phyloP scores from a whole-genome alignment of 2,329 filamentous ascomycete genomes.

The Pseudogymnoascus destructans region DNA sequence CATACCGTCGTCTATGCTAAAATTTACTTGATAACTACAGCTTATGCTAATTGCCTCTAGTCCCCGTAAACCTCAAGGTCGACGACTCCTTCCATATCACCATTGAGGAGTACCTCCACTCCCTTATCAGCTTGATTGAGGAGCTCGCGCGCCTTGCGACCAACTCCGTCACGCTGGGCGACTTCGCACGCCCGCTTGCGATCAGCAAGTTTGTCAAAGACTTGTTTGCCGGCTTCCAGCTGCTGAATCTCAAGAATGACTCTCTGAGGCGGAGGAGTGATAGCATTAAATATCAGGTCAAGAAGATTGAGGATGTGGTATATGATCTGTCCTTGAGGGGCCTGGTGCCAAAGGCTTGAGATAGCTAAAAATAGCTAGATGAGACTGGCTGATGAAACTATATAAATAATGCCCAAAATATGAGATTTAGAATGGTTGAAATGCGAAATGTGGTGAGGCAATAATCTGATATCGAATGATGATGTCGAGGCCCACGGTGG shows the following conservation, averaged over 20 bases:
- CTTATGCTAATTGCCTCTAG: constrained; percentile 31
- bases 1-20: background rate
- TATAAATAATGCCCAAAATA: background rate
- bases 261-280: constrained; percentile 76
- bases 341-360: constrained; percentile 41
- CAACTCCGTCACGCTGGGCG: constrained; percentile 85
- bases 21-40: background rate
- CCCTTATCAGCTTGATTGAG: constrained; percentile 75
- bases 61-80: constrained; percentile 84
- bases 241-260: constrained; percentile 96
- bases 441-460: background rate
- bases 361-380: background rate
- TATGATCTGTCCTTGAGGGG: constrained; percentile 88
- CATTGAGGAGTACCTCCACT: constrained; percentile 91
- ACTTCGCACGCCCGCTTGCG: constrained; percentile 71
- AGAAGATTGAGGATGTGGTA: constrained; percentile 95
- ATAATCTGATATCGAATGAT: constrained; percentile 4
- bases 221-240: constrained; percentile 87
- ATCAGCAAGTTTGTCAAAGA: constrained; percentile 93
- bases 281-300: constrained; percentile 92
- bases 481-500: background rate
- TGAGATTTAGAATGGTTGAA: background rate
- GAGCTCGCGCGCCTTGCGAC: constrained; percentile 84
- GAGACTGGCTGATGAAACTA: background rate
- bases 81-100: constrained; percentile 86